phyloP scores from a whole-genome alignment of 441 rosid species.

The Erysimum pusillum region DNA sequence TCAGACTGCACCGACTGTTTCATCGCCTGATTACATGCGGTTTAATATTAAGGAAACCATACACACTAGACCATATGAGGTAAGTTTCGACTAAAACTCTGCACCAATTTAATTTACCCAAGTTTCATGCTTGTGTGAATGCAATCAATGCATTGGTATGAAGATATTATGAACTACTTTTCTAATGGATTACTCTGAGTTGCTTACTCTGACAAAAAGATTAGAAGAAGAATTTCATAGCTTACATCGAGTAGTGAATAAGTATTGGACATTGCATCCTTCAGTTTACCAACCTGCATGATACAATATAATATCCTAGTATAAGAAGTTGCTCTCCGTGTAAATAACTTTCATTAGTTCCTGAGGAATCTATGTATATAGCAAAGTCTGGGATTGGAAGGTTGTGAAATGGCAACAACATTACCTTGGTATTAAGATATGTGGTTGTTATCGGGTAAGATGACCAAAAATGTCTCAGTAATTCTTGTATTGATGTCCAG shows the following conservation, averaged over 20 bases:
- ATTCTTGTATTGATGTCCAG: slow-evolving; percentile 82
- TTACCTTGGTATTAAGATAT: slow-evolving; percentile 82
- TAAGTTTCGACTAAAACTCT: neutral
- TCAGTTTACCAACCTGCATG: slow-evolving; percentile 79
- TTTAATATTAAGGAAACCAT: neutral
- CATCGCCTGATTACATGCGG: slow-evolving; percentile 59
- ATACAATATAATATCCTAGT: slow-evolving; percentile 11
- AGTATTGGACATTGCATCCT: slow-evolving; percentile 88
- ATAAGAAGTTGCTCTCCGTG: slow-evolving; percentile 9
- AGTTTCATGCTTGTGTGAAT: neutral
- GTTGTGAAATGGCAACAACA: slow-evolving; percentile 1
- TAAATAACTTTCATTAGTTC: no score
- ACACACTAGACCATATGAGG: slow-evolving; percentile 9
- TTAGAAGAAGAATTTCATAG: slow-evolving; percentile 10
- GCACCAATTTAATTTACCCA: neutral
- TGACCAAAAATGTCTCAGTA: slow-evolving; percentile 89
- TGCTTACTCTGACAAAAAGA: slow-evolving; percentile 8
- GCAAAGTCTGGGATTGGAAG: slow-evolving; percentile 5
- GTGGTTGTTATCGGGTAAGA: slow-evolving; percentile 89
- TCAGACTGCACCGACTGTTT: slow-evolving; percentile 83
- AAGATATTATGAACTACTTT: slow-evolving; percentile 21
- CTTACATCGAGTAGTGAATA: slow-evolving; percentile 86
- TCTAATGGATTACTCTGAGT: slow-evolving; percentile 8
- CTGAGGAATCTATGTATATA: neutral
- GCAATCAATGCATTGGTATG: neutral